A percentile compares a stretch with the other conserved stretches of the same genome.
Conservation (phyloP, 75 land plant species). For the Ceratopteris richardii region DNA sequence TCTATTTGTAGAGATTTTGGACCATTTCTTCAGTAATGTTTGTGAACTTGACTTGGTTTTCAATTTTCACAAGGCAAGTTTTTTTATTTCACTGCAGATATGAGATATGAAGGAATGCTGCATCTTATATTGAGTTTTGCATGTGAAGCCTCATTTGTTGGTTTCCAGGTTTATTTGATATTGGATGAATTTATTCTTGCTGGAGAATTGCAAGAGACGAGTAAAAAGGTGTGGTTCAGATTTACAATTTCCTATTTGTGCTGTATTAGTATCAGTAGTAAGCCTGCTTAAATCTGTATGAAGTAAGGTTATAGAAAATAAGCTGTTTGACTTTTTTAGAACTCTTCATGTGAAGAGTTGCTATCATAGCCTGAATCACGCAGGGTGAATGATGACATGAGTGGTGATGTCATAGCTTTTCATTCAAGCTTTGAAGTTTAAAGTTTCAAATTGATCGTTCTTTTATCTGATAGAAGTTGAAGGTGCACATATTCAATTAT, state of each 20-base stretch:
- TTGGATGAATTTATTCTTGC: constrained; percentile 96
- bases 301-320: not conserved
- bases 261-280: not conserved
- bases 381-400: not conserved
- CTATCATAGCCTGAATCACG: no score
- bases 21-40: constrained; percentile 99
- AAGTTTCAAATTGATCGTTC: no score
- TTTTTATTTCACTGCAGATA: no score
- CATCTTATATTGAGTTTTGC: no score
- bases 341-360: no score
- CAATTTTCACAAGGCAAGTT: constrained; percentile 88
- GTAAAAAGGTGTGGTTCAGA: constrained; percentile 58
- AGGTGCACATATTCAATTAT: no score
- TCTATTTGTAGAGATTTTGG: constrained; percentile 94
- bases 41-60: constrained; percentile 98
- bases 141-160: not conserved
- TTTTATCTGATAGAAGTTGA: no score
- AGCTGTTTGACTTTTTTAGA: not conserved
- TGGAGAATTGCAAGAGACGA: constrained; percentile 92
- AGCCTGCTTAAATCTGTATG: not conserved
- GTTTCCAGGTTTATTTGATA: constrained; percentile 76
- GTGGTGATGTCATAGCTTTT: not conserved
- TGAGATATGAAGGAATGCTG: no score
- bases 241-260: not conserved
- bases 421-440: no score